Base-by-base conservation (phyloP, 495 filamentous ascomycete genomes). In the Aspergillus haitiensis region DNA sequence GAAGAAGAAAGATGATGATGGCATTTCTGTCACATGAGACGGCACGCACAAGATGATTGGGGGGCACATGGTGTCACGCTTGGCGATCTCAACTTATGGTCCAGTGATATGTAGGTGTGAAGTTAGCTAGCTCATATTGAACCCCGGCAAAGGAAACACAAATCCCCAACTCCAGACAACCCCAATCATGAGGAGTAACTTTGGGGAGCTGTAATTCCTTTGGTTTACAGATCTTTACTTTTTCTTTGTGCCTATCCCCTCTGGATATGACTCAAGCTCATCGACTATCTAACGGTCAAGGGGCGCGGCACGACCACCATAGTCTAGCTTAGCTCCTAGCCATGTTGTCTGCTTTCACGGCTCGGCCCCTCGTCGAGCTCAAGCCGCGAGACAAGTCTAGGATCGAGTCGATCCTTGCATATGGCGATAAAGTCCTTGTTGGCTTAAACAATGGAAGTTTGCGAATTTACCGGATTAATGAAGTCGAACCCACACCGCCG, bases 291-390 rank as follows among this genome's bases (percentile, higher is more conserved):
- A 55, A 56, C 50, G 62, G 52, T 59, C 55, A 66, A 66, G 59
- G 58, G 55, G 55, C 60, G 57, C 64, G 63, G 21, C 21, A 62
- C 55, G 32, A 52, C 55, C 16, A 59, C 45, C 34, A 35, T 47
- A 47, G 44, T 16, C 27, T 53, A 65, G 60, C 60, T 64, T 52
- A 60, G 51, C 53, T 53, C 65, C 45, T 60, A 68, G 55, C 80
- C 78, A 98, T 98, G 94, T 86, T 98, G 75, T 96, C 94, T 77
- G 93, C 95, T 73, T 98, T 99, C 78, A 93, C 87, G 64, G 92
- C 94, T 81, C 90, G 90, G 70, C 89, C 95, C 62, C 89, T 98
- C 67, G 88, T 97, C 80, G 94, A 99, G 87, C 88, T 99, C 61
- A 93, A 88, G 76, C 86, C 86, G 68, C 87, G 91, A 68, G 94